Evolutionary conservation across 257 asterid species (phyloP).

Genomic region (Solanum chiquidenum): DNA sequence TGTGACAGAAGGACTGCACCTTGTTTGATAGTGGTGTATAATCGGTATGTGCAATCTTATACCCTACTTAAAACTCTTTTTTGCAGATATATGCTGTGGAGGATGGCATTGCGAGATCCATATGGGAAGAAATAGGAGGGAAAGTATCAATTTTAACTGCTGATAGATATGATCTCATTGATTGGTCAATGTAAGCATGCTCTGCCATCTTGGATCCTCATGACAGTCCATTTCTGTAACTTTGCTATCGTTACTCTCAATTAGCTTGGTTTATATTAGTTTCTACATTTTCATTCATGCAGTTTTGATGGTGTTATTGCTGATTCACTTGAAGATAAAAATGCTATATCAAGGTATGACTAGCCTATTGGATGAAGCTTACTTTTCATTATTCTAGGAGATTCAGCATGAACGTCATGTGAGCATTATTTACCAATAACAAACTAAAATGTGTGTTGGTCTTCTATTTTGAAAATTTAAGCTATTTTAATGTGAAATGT

Average conservation of each 20-base stretch:
- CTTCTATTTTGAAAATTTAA: background rate
- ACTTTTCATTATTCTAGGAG: background rate
- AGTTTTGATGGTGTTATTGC: slow-evolving; percentile 84
- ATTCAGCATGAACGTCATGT: background rate
- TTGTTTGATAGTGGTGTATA: background rate
- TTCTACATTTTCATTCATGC: slow-evolving; percentile 28
- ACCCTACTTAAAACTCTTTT: slow-evolving; percentile 5
- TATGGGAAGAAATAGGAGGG: slow-evolving; percentile 81
- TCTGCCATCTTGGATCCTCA: slow-evolving; percentile 10
- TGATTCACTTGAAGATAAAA: slow-evolving; percentile 79
- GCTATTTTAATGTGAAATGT: background rate
- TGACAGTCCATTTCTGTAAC: background rate
- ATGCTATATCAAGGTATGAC: slow-evolving; percentile 62
- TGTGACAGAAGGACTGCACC: background rate
- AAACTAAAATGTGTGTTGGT: background rate
- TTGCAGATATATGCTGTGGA: slow-evolving; percentile 61
- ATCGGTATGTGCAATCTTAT: background rate
- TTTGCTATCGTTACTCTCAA: background rate
- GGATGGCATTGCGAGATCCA: slow-evolving; percentile 57
- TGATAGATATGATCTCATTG: slow-evolving; percentile 66
- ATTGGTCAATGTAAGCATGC: slow-evolving; percentile 80
- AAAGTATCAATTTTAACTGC: slow-evolving; percentile 60
- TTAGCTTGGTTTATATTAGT: background rate
- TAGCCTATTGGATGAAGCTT: background rate
- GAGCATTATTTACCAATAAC: background rate